Conservation (phyloP, 2,329 filamentous ascomycete genomes). For the Paracoccidioides brasiliensis region DNA sequence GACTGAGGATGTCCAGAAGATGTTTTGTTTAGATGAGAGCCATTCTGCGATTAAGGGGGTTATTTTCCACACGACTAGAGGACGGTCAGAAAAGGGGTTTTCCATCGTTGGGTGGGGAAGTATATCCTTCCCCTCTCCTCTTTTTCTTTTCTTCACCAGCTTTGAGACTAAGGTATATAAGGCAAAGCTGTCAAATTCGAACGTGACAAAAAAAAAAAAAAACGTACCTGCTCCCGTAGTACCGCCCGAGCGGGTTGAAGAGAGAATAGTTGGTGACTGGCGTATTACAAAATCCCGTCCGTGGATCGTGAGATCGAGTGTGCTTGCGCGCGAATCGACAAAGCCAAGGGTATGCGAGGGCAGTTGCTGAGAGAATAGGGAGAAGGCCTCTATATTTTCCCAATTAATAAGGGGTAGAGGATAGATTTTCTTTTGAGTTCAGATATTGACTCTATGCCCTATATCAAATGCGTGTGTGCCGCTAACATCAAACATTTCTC, state of each 20-base stretch:
- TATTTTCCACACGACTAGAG: conserved; percentile 74
- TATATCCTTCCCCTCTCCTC: not conserved
- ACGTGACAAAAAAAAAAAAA: not conserved
- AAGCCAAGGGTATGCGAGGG: conserved; percentile 73
- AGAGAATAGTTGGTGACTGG: conserved; percentile 73
- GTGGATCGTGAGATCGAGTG: conserved; percentile 54
- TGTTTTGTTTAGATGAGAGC: conserved; percentile 51
- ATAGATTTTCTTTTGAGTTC: not conserved
- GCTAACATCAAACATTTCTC: not conserved
- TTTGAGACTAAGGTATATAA: not conserved
- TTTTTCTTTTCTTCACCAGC: not conserved
- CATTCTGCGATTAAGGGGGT: conserved; percentile 72
- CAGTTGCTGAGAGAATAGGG: conserved; percentile 66
- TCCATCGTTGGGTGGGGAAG: conserved; percentile 7
- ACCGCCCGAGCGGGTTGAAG: conserved; percentile 58
- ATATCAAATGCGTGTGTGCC: not conserved
- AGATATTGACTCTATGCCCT: too few relatives aligned
- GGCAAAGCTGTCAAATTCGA: not conserved
- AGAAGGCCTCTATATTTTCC: conserved; percentile 58
- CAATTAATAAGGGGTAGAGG: not conserved
- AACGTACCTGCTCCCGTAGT: conserved; percentile 56
- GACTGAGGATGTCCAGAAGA: conserved; percentile 45
- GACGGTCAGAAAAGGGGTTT: not conserved
- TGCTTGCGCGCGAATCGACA: conserved; percentile 55
- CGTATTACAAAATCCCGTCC: conserved; percentile 60